Percentiles rank a stretch among this genome's conserved stretches.
Conservation (phyloP, 345 rosid species). For the Brassica juncea region DNA sequence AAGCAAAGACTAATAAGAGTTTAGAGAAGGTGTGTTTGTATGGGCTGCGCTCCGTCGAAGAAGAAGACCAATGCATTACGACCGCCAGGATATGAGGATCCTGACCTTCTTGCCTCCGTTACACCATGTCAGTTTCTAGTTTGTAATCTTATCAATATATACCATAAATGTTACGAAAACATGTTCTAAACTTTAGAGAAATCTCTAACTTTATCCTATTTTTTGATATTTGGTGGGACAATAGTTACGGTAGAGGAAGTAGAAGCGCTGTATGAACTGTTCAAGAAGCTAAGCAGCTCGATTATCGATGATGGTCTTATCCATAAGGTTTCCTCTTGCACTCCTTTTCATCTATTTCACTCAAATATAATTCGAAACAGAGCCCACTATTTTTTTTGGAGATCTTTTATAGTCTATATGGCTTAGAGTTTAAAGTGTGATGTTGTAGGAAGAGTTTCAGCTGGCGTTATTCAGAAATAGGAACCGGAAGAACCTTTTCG, state of each 20-base stretch:
- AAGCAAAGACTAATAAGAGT: constrained; percentile 11
- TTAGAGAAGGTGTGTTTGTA: constrained; percentile 15
- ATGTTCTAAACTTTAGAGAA: neutral
- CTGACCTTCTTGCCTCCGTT: constrained; percentile 36
- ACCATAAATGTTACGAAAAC: neutral
- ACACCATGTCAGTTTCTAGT: constrained; percentile 28
- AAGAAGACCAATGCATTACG: constrained; percentile 26
- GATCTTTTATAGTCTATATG: neutral
- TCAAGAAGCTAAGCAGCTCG: constrained; percentile 85
- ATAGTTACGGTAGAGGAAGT: constrained; percentile 82
- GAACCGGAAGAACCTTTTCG: constrained; percentile 73
- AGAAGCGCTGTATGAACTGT: constrained; percentile 76
- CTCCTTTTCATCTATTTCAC: neutral
- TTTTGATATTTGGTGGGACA: neutral
- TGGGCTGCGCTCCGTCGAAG: constrained; percentile 38
- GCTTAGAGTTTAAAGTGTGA: neutral
- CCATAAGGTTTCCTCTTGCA: constrained; percentile 66
- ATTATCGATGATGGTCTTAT: constrained; percentile 82
- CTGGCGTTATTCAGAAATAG: constrained; percentile 85
- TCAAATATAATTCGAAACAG: neutral
- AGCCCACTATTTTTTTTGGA: neutral
- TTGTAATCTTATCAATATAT: neutral
- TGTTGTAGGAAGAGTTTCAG: constrained; percentile 82
- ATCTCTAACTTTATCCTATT: neutral
- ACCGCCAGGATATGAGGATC: constrained; percentile 41